Evolutionary conservation across 805 yeast species (phyloP), one percentile per base, ranked within the genome.

Genomic region (Cyberlindnera americana): DNA sequence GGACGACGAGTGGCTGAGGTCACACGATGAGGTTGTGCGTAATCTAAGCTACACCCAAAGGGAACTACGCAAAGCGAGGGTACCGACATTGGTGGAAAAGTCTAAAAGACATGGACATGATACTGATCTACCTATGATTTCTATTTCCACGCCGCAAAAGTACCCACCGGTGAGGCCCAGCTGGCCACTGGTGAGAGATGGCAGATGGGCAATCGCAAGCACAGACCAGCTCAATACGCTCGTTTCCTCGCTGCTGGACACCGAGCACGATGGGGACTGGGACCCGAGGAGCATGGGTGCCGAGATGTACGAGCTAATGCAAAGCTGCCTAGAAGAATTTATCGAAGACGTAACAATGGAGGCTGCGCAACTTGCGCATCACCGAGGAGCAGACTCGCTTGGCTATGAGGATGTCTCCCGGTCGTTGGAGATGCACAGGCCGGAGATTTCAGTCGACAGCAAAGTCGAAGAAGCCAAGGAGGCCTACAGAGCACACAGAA

Each of bases 301-400:
- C 15, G 43, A 39, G 17, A 10, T 21, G n/a, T 17, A 34, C 21
- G 43, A 34, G 29, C 15, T 40, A 12, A 13, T 40, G 6, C 43
- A 40, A 17, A 32, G 32, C 15, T 6, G 23, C 2, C 11, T 40
- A 19, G 43, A 40, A 22, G 37, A 31, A 28, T 40, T 35, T n/a
- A 30, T 40, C 13, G 23, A 32, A n/a, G 36, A 40, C 10, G 24
- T 35, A 2, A 14, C 29, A 11, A 17, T 7, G 7, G 43, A 39
- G 1, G 43, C 43, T 4, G 8, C 33, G 4, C 19, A 18, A 12
- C 19, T 40, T 21, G 38, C 43, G 2, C 29, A 19, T 8, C 39
- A 40, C 17, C 26, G 43, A 9, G 38, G 33, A 3, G 32, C 19
- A 12, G 33, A 26, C 8, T 12, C 14, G 13, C 8, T 39, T 3